Evolutionary conservation across 169 alveolate genomes (phyloP).

Genomic region (Theileria parva): DNA sequence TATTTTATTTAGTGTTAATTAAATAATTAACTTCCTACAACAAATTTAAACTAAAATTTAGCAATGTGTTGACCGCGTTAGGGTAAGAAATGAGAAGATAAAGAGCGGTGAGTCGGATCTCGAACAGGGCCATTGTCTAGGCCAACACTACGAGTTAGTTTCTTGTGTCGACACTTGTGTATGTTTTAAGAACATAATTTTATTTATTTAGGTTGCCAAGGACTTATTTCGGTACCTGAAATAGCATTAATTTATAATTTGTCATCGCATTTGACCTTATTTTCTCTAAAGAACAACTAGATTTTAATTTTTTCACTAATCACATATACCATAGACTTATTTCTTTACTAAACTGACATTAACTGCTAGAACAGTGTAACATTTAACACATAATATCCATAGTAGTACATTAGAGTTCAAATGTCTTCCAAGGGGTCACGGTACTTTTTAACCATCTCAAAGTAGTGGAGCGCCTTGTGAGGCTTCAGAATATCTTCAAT

Average conservation of each 20-base stretch:
- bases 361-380: neutral
- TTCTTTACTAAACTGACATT: neutral
- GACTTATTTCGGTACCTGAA: conserved; percentile 59
- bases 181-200: neutral
- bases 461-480: conserved; percentile 62
- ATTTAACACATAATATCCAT: neutral
- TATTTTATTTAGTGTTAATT: neutral
- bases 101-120: conserved; percentile 26
- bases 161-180: conserved; percentile 65
- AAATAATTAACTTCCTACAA: neutral
- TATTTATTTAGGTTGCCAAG: conserved; percentile 47
- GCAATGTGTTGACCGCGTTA: conserved; percentile 66
- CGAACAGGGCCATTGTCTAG: conserved; percentile 65
- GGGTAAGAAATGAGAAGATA: conserved; percentile 16
- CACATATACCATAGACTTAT: neutral
- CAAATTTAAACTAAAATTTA: neutral
- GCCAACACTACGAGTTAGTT: conserved; percentile 66
- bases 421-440: conserved; percentile 63
- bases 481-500: conserved; percentile 51
- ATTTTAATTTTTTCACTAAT: neutral
- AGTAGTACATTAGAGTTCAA: neutral
- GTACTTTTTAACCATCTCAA: conserved; percentile 64
- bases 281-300: neutral
- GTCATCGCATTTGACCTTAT: neutral
- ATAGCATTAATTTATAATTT: conserved; percentile 1